phyloP scores from a whole-genome alignment of 2,329 filamentous ascomycete genomes.

The Ophiostoma triangulosporum region DNA sequence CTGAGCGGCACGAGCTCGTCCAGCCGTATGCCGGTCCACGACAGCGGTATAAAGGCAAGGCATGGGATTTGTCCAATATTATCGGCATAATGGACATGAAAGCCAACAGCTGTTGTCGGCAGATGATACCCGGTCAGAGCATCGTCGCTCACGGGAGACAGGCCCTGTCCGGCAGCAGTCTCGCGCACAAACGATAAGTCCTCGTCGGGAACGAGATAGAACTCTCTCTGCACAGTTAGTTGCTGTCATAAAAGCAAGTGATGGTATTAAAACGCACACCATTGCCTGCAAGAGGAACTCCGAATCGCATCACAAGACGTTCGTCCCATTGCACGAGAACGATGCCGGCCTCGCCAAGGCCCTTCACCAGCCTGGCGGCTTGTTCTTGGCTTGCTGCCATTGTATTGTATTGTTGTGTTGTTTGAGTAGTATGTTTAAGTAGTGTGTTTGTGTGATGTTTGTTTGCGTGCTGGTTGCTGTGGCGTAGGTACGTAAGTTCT shows the following conservation, averaged over 20 bases:
- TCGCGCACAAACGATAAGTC: background rate
- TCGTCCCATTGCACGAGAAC: background rate
- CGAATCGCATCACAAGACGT: background rate
- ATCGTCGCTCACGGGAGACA: background rate
- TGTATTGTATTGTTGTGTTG: background rate
- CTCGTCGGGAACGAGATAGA: background rate
- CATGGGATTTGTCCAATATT: background rate
- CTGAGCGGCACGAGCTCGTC: background rate
- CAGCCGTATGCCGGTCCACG: background rate
- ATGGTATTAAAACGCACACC: background rate
- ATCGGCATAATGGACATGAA: too few species aligned
- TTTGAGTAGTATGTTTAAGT: too few species aligned
- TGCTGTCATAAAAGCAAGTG: background rate
- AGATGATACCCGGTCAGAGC: background rate
- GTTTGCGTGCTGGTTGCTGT: too few species aligned
- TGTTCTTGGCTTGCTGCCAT: background rate
- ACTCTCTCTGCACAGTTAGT: background rate
- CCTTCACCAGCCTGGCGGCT: background rate
- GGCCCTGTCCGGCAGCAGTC: background rate
- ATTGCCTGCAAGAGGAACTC: background rate
- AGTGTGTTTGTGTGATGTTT: too few species aligned
- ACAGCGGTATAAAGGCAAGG: background rate
- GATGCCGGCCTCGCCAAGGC: background rate
- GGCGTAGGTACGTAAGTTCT: too few species aligned
- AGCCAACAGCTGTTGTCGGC: background rate